Conservation (phyloP, 2,329 filamentous ascomycete species). For the Phyllosticta ampelicida region DNA sequence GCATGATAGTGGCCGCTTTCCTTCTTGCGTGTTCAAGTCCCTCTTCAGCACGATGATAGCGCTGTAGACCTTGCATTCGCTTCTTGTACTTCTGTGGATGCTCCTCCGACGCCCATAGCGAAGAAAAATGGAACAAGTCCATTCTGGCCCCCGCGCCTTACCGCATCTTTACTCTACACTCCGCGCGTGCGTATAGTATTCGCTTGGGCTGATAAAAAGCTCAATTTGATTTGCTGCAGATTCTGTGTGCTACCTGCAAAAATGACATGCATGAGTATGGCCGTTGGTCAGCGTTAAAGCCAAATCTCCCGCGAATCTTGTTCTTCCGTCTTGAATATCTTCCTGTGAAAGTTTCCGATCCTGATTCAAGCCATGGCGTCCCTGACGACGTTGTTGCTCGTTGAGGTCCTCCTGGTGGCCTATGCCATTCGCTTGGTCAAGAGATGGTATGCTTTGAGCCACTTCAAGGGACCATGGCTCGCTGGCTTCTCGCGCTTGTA, state of each 20-base stretch:
- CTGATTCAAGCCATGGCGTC: neutral
- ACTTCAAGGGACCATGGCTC: conserved; percentile 29
- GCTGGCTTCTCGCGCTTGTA: conserved; percentile 29
- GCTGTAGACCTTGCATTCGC: neutral
- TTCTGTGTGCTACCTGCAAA: neutral
- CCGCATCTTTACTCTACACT: neutral
- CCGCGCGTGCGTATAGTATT: neutral
- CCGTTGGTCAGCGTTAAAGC: neutral
- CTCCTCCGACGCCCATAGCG: neutral
- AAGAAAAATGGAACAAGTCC: neutral
- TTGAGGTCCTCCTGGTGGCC: conserved; percentile 14
- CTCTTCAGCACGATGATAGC: neutral
- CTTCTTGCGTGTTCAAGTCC: too few species aligned
- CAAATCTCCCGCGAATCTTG: neutral
- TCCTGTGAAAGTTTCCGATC: neutral
- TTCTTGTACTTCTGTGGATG: neutral
- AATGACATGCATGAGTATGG: neutral
- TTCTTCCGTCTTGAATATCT: neutral
- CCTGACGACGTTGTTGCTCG: neutral
- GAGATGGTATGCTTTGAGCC: conserved; percentile 21
- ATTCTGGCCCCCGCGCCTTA: neutral
- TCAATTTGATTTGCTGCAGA: neutral
- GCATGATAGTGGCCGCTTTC: too few species aligned
- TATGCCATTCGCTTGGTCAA: conserved; percentile 18
- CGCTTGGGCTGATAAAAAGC: neutral